These are phyloP conservation scores for Antitrichia curtipendula DNA, from an alignment of 225 moss, liverwort and hornwort genomes.

Conservation along the genomic window DNA sequence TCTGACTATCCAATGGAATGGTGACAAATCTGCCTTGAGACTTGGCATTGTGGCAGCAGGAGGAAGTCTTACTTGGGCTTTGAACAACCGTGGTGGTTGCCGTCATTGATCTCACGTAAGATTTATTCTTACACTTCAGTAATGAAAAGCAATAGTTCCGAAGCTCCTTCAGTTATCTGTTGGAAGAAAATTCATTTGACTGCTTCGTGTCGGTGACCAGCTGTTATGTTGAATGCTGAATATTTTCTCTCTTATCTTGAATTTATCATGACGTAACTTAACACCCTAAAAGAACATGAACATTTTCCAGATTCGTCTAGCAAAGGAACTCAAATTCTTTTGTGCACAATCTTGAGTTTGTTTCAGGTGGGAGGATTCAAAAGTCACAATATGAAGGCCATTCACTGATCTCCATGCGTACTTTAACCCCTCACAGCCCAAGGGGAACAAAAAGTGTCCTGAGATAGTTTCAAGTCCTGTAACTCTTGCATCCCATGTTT, in stretches of 20 bases:
- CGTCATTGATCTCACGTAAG: not conserved
- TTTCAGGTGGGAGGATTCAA: not conserved
- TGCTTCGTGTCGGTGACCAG: not conserved
- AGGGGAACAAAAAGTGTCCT: too few relatives aligned
- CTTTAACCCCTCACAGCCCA: too few relatives aligned
- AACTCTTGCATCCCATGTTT: too few relatives aligned
- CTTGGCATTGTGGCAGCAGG: not conserved
- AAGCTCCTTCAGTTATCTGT: not conserved
- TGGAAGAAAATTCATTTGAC: not conserved
- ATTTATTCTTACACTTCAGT: not conserved
- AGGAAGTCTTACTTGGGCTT: not conserved
- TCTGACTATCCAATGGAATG: too few relatives aligned
- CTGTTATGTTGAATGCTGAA: not conserved
- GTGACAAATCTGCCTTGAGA: too few relatives aligned
- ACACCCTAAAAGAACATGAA: not conserved
- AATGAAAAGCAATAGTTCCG: not conserved
- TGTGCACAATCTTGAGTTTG: not conserved
- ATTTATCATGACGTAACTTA: not conserved
- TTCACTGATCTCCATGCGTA: not conserved
- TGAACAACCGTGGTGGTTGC: not conserved
- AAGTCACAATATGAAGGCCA: not conserved
- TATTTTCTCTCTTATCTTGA: not conserved
- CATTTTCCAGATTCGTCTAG: not conserved
- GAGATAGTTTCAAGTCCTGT: too few relatives aligned
- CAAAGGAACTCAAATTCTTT: not conserved